phyloP scores from a whole-genome alignment of 2,329 filamentous ascomycete genomes.

The Fusarium praegraminearum region DNA sequence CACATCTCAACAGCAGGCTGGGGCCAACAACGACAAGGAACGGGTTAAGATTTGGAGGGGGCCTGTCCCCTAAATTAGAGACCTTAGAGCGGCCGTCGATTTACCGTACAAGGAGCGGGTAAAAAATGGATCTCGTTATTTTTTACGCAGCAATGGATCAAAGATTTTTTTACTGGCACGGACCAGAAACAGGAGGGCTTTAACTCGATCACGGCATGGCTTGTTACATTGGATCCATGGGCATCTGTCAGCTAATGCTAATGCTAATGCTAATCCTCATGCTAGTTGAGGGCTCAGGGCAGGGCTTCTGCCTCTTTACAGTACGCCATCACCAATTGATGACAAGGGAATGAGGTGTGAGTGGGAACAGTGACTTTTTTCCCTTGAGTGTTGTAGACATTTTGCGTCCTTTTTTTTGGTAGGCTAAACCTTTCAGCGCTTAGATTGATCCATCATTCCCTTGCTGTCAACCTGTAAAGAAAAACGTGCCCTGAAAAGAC shows the following conservation, averaged over 20 bases:
- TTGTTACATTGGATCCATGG: slow-evolving; percentile 29
- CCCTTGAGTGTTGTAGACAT: slow-evolving; percentile 1
- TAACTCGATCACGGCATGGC: slow-evolving; percentile 20
- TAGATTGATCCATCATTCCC: slow-evolving; percentile 42
- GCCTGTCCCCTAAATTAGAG: slow-evolving; percentile 44
- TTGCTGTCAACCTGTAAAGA: background rate
- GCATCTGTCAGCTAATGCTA: slow-evolving; percentile 3
- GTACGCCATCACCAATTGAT: slow-evolving; percentile 27
- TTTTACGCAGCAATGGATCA: slow-evolving; percentile 16
- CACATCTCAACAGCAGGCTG: slow-evolving; percentile 28
- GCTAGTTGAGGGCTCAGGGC: slow-evolving; percentile 34
- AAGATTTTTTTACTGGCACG: slow-evolving; percentile 45
- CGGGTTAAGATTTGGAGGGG: slow-evolving; percentile 39
- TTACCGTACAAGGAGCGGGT: slow-evolving; percentile 48
- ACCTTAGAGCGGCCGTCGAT: slow-evolving; percentile 11
- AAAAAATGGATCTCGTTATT: slow-evolving; percentile 38
- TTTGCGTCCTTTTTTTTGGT: slow-evolving; percentile 34
- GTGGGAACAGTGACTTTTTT: slow-evolving; percentile 23
- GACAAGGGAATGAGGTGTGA: slow-evolving; percentile 25
- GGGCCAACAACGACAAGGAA: slow-evolving; percentile 45
- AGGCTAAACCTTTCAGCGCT: slow-evolving; percentile 27
- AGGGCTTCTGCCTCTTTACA: slow-evolving; percentile 22
- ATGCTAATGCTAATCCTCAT: slow-evolving; percentile 21
- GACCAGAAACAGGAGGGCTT: slow-evolving; percentile 29
- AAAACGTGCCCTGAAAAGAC: slow-evolving; percentile 15